phyloP scores from a whole-genome alignment of 768 basidiomycete species.

The Coprinopsis sp. region DNA sequence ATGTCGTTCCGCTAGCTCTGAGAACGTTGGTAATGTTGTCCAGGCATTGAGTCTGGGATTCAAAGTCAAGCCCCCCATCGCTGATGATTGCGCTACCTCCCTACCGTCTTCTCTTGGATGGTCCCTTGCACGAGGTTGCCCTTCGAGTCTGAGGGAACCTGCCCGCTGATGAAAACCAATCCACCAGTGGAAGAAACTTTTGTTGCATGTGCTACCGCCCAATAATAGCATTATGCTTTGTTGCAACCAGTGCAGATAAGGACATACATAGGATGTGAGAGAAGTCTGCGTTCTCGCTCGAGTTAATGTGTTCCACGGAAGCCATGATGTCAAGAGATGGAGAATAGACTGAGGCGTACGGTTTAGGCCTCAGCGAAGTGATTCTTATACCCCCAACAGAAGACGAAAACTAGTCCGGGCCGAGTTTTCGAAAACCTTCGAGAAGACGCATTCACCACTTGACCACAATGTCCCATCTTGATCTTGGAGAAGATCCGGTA shows the following conservation, averaged over 20 bases:
- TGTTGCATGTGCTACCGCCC: constrained; percentile 44
- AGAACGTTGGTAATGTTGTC: constrained; percentile 37
- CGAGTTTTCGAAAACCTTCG: too few species aligned
- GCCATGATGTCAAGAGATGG: constrained; percentile 25
- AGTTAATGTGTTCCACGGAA: constrained; percentile 54
- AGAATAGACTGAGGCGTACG: neutral
- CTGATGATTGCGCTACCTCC: constrained; percentile 8
- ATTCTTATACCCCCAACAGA: too few species aligned
- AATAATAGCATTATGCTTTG: neutral
- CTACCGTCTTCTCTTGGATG: constrained; percentile 55
- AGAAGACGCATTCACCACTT: neutral
- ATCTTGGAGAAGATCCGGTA: neutral
- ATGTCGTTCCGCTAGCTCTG: constrained; percentile 35
- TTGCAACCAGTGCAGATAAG: constrained; percentile 12
- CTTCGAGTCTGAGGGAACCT: constrained; percentile 46
- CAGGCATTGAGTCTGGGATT: constrained; percentile 1
- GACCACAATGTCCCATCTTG: neutral
- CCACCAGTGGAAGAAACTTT: constrained; percentile 40
- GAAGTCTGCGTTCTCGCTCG: constrained; percentile 37
- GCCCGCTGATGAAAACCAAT: constrained; percentile 58
- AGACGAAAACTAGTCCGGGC: too few species aligned
- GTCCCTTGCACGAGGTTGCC: constrained; percentile 51
- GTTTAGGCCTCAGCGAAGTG: too few species aligned
- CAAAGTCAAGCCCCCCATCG: too few species aligned
- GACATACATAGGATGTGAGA: constrained; percentile 47